These are phyloP conservation scores for Dendrobium chrysotoxum DNA, from an alignment of 106 monocot species.

Conservation along the genomic window DNA sequence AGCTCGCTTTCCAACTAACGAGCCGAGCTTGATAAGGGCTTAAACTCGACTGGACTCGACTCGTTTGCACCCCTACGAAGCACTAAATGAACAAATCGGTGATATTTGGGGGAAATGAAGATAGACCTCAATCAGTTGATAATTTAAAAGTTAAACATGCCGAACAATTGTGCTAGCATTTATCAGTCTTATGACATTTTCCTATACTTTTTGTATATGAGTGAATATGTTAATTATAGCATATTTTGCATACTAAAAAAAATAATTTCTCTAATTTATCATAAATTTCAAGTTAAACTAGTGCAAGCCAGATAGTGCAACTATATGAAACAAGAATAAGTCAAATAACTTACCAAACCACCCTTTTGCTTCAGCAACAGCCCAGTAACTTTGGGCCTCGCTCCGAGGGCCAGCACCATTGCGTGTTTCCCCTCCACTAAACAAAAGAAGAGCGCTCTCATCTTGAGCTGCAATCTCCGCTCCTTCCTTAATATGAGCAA, in stretches of 20 bases:
- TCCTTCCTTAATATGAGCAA: constrained; percentile 79
- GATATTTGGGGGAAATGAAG: background rate
- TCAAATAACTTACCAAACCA: constrained; percentile 75
- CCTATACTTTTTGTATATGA: background rate
- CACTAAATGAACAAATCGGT: background rate
- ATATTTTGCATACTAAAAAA: background rate
- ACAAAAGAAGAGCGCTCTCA: constrained; percentile 75
- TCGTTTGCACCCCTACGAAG: background rate
- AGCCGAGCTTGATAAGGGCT: too few species aligned
- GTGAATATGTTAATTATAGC: background rate
- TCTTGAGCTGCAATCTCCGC: constrained; percentile 69
- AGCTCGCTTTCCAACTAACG: too few species aligned
- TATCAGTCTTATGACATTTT: background rate
- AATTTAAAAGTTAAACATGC: background rate
- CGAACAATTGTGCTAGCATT: background rate
- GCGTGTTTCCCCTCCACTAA: constrained; percentile 97
- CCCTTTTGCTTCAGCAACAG: constrained; percentile 75
- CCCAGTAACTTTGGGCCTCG: constrained; percentile 98
- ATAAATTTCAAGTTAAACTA: constrained; percentile 1
- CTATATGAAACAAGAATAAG: constrained; percentile 1
- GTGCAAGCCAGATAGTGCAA: background rate
- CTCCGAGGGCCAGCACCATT: constrained; percentile 88
- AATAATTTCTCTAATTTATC: background rate
- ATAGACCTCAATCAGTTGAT: background rate
- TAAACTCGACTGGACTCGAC: too few species aligned